Conservation (phyloP, 129 eudicot species). For the Erigeron canadensis region DNA sequence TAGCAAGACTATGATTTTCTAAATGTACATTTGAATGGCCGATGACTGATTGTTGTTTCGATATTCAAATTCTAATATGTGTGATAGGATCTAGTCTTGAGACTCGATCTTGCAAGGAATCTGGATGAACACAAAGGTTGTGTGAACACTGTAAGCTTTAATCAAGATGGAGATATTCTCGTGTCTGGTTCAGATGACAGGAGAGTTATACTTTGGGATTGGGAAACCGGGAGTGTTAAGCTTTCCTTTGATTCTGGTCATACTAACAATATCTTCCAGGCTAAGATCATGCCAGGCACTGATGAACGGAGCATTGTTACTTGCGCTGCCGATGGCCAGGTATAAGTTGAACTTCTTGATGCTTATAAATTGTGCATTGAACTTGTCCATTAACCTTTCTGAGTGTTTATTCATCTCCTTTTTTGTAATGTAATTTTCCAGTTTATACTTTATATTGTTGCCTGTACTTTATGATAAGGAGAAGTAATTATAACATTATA, state of each 20-base stretch:
- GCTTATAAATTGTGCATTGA: too few species aligned
- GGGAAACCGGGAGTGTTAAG: conserved; percentile 65
- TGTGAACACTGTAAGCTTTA: conserved; percentile 80
- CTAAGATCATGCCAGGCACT: conserved; percentile 79
- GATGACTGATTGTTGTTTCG: too few species aligned
- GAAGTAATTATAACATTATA: not conserved
- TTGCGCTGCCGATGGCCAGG: conserved; percentile 99
- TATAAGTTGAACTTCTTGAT: not conserved
- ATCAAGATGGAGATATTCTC: conserved; percentile 65
- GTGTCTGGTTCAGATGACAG: conserved; percentile 91
- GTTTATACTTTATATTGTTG: not conserved
- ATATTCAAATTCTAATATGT: not conserved
- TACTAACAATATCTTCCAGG: conserved; percentile 73
- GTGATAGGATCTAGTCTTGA: conserved; percentile 73
- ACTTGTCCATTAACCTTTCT: too few species aligned
- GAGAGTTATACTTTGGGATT: conserved; percentile 85
- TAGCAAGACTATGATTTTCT: too few species aligned
- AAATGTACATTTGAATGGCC: too few species aligned
- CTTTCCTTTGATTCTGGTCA: conserved; percentile 84
- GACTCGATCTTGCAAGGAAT: conserved; percentile 60
- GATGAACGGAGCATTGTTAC: conserved; percentile 86
- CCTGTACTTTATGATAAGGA: not conserved
- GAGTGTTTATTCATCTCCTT: too few species aligned
- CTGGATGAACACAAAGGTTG: conserved; percentile 86
- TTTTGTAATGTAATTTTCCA: not conserved